Evolutionary conservation across 139 green algal species (phyloP), one percentile per base, ranked within the genome.

Genomic region (Chlamydomonas incerta): DNA sequence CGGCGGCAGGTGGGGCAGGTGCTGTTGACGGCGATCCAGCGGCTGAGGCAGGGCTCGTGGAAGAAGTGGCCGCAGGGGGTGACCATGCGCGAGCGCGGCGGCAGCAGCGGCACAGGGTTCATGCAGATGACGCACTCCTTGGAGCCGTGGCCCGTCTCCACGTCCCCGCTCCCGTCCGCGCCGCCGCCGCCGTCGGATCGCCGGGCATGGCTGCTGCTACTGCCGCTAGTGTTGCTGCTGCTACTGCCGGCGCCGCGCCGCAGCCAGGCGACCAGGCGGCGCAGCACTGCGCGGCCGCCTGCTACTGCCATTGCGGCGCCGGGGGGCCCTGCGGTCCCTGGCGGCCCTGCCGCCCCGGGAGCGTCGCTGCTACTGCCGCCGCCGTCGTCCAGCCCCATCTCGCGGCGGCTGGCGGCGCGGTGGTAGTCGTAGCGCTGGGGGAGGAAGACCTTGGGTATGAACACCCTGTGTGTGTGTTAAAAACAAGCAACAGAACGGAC

Each of bases 41-140:
- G 89, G 20, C 20, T 62, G 55, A 62, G 55, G 55, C 55, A 98
- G 6, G 90, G 62, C 3, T 80, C 62, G 83, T 98, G 96, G 87
- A 98, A 98, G 76, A 97, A 93, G 87, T 98, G 96, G 60, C 60
- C 60, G 77, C 96, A 98, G 1, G 96, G 96, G 11, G 96, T 98
- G 34, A 98, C 80, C 90, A 96, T 95, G 31, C 93, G 87, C 1
- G 85, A 65, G 0, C 20, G 73, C 11, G 77, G 75, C 17, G 68
- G 47, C n/a, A 79, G 21, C 21, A 94, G 79, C 33, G 95, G 90
- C 52, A 98, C 91, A 3, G 84, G 75, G 34, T 85, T 90, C 96
- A 98, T 98, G 91, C 96, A 98, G 72, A 98, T 98, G 33, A 97
- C 96, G 83, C 96, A 98, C 76, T 98, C 96, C 65, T 91, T 83